phyloP scores from a whole-genome alignment of 768 basidiomycete genomes.

The Rossbeevera mucosa region DNA sequence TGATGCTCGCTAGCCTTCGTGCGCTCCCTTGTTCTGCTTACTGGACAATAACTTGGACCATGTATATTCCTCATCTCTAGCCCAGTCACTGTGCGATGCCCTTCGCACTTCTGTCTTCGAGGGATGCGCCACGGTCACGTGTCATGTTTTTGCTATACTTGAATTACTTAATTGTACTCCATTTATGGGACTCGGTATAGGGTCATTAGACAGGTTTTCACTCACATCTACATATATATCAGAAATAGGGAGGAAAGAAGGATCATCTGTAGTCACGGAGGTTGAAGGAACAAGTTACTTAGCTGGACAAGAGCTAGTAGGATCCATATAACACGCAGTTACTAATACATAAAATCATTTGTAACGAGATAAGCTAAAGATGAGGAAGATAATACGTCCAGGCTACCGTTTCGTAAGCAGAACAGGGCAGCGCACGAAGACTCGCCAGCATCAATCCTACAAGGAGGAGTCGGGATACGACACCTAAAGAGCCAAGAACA shows the following conservation, averaged over 20 bases:
- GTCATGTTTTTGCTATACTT: too few species aligned
- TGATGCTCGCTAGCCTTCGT: conserved; percentile 1
- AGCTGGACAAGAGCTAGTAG: too few species aligned
- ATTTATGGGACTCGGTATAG: too few species aligned
- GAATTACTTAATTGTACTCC: too few species aligned
- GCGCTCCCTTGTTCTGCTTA: neutral
- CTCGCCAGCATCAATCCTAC: neutral
- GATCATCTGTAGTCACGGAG: too few species aligned
- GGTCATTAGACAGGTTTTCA: too few species aligned
- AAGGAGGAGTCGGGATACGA: neutral
- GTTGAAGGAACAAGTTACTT: too few species aligned
- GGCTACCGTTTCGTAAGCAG: neutral
- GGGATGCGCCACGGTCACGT: too few species aligned
- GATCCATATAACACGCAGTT: neutral
- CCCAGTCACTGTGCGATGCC: too few species aligned
- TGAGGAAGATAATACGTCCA: conserved; percentile 2
- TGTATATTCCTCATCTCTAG: conserved; percentile 3
- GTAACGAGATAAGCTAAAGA: neutral
- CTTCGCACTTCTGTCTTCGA: too few species aligned
- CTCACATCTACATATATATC: too few species aligned
- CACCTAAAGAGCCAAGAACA: neutral
- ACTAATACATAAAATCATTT: neutral
- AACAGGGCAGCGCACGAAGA: neutral
- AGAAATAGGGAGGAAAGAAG: too few species aligned
- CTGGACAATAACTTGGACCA: neutral